phyloP scores from a whole-genome alignment of 108 stramenopile genomes.

The Nitzschia putrida region DNA sequence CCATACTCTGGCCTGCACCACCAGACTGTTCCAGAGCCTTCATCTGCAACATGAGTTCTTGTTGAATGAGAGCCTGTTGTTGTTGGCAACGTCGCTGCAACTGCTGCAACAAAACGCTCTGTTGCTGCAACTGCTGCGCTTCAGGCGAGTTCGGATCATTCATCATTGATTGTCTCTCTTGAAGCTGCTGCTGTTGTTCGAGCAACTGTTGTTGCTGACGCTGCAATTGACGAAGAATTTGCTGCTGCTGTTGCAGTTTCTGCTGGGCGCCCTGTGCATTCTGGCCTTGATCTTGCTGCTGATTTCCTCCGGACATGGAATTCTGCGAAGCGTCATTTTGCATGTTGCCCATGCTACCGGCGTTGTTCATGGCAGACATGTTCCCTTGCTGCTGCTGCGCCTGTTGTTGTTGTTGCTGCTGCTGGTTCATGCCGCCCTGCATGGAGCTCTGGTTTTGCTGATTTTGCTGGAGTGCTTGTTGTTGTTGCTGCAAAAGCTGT shows the following conservation, averaged over 20 bases:
- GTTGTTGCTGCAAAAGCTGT: conserved; percentile 28
- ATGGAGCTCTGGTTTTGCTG: conserved; percentile 8
- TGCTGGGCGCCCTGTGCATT: conserved; percentile 35
- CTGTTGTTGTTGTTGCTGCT: not conserved
- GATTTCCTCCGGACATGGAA: conserved; percentile 9
- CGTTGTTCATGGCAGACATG: not conserved
- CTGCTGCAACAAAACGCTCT: conserved; percentile 53
- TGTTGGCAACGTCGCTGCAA: conserved; percentile 60
- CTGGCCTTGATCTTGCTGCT: conserved; percentile 16
- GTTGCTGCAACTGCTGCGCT: conserved; percentile 60
- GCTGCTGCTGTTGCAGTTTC: conserved; percentile 54
- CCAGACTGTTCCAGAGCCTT: conserved; percentile 24
- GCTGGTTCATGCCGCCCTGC: conserved; percentile 3
- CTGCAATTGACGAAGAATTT: conserved; percentile 45
- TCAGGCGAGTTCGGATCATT: conserved; percentile 44
- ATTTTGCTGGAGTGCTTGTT: conserved; percentile 32
- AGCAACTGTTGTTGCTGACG: conserved; percentile 44
- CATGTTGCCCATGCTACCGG: not conserved
- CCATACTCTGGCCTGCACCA: conserved; percentile 4
- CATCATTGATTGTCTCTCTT: conserved; percentile 46
- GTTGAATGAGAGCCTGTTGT: conserved; percentile 56
- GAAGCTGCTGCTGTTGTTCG: conserved; percentile 53
- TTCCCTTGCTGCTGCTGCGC: conserved; percentile 4
- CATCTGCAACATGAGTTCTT: conserved; percentile 44
- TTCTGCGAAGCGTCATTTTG: conserved; percentile 9